A percentile compares a stretch with the other conserved stretches of the same genome.
Evolutionary conservation across 768 basidiomycete species (phyloP).

Genomic region (Rhizopogon roseolus): DNA sequence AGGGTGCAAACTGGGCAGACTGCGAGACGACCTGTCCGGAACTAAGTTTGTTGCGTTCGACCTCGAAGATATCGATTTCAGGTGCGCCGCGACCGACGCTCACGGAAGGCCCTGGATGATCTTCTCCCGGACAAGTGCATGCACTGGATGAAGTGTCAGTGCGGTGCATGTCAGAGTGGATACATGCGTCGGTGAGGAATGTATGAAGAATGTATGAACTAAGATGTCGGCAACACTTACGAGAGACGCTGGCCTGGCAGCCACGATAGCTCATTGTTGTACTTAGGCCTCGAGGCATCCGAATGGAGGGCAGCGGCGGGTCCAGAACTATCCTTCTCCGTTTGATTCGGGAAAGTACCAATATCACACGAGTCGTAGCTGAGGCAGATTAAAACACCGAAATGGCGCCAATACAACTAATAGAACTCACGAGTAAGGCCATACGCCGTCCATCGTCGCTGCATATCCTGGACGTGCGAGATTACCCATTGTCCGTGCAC

Average conservation of each 20-base stretch:
- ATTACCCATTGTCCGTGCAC: slow-evolving; percentile 88
- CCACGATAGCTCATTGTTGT: slow-evolving; percentile 65
- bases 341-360: slow-evolving; percentile 54
- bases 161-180: not conserved
- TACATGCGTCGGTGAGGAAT: slow-evolving; percentile 1
- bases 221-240: slow-evolving; percentile 32
- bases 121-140: slow-evolving; percentile 70
- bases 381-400: not conserved
- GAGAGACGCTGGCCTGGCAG: slow-evolving; percentile 73
- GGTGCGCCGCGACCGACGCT: slow-evolving; percentile 64
- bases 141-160: slow-evolving; percentile 34
- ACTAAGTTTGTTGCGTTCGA: slow-evolving; percentile 53
- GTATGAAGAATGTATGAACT: not conserved
- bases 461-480: slow-evolving; percentile 77
- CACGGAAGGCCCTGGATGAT: slow-evolving; percentile 69
- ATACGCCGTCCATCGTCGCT: slow-evolving; percentile 74
- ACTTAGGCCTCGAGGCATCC: slow-evolving; percentile 39
- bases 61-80: slow-evolving; percentile 82
- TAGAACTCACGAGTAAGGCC: slow-evolving; percentile 68
- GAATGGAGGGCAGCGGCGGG: slow-evolving; percentile 61
- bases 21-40: slow-evolving; percentile 64
- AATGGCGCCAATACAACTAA: not conserved
- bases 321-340: slow-evolving; percentile 37
- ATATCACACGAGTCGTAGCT: slow-evolving; percentile 56
- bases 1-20: slow-evolving; percentile 67